Conservation (phyloP, 352 stramenopile species). For the Globisporangium nunn region DNA sequence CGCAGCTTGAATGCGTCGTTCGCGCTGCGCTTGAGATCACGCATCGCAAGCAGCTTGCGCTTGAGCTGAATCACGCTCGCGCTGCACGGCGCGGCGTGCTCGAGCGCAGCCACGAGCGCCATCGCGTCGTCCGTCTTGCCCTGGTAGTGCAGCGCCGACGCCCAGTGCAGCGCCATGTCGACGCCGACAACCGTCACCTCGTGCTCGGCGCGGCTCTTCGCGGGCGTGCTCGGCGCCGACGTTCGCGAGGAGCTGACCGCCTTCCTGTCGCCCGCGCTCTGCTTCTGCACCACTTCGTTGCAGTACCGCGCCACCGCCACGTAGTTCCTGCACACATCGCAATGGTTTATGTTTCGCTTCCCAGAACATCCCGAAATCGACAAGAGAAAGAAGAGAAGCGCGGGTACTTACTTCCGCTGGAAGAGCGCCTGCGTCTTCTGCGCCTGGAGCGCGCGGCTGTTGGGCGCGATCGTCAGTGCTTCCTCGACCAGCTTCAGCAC, state of each 20-base stretch:
- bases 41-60: constrained; percentile 55
- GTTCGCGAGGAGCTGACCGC: too few species aligned
- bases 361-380: neutral
- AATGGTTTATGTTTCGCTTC: neutral
- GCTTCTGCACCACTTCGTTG: constrained; percentile 41
- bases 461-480: constrained; percentile 44
- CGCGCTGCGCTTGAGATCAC: constrained; percentile 52
- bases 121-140: constrained; percentile 62
- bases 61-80: constrained; percentile 68
- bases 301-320: constrained; percentile 43
- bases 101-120: constrained; percentile 42
- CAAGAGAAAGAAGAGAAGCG: neutral
- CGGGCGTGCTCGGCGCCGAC: too few species aligned
- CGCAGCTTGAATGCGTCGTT: constrained; percentile 62
- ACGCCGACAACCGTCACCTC: constrained; percentile 51
- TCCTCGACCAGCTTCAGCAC: constrained; percentile 42
- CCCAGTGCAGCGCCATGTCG: constrained; percentile 53
- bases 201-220: constrained; percentile 15
- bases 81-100: constrained; percentile 59
- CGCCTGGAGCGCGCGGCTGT: constrained; percentile 43
- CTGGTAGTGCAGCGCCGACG: constrained; percentile 60
- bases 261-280: constrained; percentile 18
- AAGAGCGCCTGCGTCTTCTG: constrained; percentile 61
- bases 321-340: constrained; percentile 37
- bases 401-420: constrained; percentile 45